Conservation (phyloP, 164 flowering plant species). For the Euptelea pleiosperma region DNA sequence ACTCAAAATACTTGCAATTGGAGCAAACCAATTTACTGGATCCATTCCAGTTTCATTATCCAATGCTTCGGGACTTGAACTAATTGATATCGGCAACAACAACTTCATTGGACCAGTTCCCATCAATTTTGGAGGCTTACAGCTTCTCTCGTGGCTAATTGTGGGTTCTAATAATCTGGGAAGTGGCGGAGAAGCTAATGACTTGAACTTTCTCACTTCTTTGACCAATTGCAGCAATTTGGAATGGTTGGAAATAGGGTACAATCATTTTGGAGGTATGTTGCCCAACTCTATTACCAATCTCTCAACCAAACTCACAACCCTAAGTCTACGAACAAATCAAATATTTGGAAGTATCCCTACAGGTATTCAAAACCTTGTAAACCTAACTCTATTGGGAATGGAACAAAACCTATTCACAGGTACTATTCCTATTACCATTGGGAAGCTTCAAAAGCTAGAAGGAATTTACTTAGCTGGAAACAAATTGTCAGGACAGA, state of each 20-base stretch:
- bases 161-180: background rate
- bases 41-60: background rate
- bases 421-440: background rate
- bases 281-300: constrained; percentile 10
- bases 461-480: background rate
- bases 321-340: background rate
- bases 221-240: constrained; percentile 4
- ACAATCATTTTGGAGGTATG: constrained; percentile 4
- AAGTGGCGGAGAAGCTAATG: background rate
- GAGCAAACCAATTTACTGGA: background rate
- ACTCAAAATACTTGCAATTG: background rate
- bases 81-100: background rate
- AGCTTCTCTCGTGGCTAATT: background rate
- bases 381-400: background rate
- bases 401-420: background rate
- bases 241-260: background rate
- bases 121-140: background rate
- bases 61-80: background rate
- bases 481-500: background rate
- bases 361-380: background rate
- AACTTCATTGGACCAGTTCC: constrained; percentile 2
- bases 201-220: constrained; percentile 4
- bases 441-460: constrained; percentile 4
- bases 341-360: constrained; percentile 1
- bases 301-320: background rate